phyloP scores from a whole-genome alignment of 768 basidiomycete species.

The Lactarius tabidus region DNA sequence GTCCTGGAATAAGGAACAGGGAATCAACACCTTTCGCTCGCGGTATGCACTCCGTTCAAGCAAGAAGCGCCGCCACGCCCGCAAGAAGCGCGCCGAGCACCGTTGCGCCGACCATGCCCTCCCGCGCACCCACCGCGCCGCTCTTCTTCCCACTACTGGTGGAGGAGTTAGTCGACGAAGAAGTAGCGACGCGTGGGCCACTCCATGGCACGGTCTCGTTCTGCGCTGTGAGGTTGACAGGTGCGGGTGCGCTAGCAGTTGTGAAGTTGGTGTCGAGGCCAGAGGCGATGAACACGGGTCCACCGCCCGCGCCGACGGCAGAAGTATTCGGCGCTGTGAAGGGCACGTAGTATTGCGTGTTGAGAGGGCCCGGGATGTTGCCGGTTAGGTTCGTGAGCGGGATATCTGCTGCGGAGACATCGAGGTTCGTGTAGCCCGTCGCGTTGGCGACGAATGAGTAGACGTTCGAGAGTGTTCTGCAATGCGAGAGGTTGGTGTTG shows the following conservation, averaged over 20 bases:
- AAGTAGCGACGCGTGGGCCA: neutral
- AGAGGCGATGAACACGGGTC: constrained; percentile 30
- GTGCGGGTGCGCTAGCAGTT: constrained; percentile 21
- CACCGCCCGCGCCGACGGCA: constrained; percentile 41
- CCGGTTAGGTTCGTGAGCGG: constrained; percentile 42
- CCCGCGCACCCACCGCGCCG: neutral
- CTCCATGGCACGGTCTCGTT: constrained; percentile 27
- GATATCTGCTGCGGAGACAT: constrained; percentile 29
- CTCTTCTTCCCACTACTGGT: neutral
- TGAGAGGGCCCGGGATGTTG: constrained; percentile 43
- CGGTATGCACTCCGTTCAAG: no score
- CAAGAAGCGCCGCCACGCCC: neutral
- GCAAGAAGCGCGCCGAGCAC: neutral
- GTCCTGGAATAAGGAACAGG: no score
- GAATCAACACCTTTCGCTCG: no score
- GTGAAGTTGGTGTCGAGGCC: constrained; percentile 37
- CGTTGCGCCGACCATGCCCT: neutral
- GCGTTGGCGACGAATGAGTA: constrained; percentile 37
- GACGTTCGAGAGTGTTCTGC: constrained; percentile 40
- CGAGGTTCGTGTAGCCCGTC: constrained; percentile 43
- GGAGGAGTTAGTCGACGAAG: neutral
- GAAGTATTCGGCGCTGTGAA: constrained; percentile 38
- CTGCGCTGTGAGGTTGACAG: constrained; percentile 40
- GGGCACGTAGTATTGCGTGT: constrained; percentile 39
- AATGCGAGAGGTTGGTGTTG: neutral